Percentiles rank a stretch among this genome's conserved stretches.
Evolutionary conservation across 1,284 basidiomycete species (phyloP).

Genomic region (Ceratobasidium sp.): DNA sequence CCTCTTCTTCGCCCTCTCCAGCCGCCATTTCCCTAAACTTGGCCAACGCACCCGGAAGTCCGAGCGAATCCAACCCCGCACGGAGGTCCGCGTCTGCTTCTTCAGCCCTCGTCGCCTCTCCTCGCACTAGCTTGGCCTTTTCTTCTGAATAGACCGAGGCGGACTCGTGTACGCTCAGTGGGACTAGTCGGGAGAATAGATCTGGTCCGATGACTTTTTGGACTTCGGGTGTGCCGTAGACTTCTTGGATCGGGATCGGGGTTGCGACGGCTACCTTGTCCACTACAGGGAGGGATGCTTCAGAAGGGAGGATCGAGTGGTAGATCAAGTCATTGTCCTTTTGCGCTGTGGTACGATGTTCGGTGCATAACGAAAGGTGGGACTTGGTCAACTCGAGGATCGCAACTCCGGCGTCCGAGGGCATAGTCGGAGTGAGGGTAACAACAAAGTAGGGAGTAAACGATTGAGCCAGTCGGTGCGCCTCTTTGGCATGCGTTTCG

Average conservation of each 20-base stretch:
- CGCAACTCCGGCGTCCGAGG: conserved; percentile 81
- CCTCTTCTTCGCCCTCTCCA: conserved; percentile 61
- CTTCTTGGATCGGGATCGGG: conserved; percentile 90
- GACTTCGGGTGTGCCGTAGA: conserved; percentile 89
- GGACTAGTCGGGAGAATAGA: conserved; percentile 87
- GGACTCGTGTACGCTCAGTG: conserved; percentile 93
- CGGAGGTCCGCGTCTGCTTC: conserved; percentile 80
- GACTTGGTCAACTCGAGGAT: conserved; percentile 84
- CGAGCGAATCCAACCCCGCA: conserved; percentile 82
- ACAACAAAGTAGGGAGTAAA: conserved; percentile 79
- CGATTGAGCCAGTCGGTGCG: conserved; percentile 68
- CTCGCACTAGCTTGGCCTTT: conserved; percentile 94
- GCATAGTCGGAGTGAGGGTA: conserved; percentile 81
- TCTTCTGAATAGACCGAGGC: conserved; percentile 98
- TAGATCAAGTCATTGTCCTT: conserved; percentile 98
- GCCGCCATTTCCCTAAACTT: conserved; percentile 80
- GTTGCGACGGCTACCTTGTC: conserved; percentile 82
- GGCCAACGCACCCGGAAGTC: conserved; percentile 77
- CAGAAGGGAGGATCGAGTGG: conserved; percentile 87
- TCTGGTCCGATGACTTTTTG: conserved; percentile 95
- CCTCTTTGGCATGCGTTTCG: conserved; percentile 85
- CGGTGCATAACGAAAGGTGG: conserved; percentile 77
- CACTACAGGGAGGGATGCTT: conserved; percentile 78
- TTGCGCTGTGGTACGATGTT: conserved; percentile 76
- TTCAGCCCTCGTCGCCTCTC: conserved; percentile 87